Base-by-base conservation (phyloP, 1,139 yeast genomes). In the Debaryomyces psychrophilus region DNA sequence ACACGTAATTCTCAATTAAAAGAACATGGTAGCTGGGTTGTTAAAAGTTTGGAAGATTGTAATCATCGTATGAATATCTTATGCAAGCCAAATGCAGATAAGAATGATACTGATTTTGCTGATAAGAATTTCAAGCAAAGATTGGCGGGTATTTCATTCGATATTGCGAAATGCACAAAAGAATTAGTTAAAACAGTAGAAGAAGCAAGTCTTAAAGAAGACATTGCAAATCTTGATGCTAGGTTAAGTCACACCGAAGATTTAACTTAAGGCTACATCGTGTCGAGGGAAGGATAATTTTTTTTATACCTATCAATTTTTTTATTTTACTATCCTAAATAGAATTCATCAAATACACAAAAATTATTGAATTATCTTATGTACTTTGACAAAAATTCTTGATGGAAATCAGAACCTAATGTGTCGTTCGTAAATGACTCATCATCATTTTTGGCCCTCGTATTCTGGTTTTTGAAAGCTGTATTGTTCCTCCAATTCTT, bases 161-260 rank as follows among this genome's bases (percentile, higher is more conserved):
- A 93, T 63, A 89, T 92, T 71, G 97, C 97, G 40, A 90, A 93
- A 67, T 87, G 96, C 64, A 92, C 97, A 9, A 92, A 92, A 64
- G 98, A 92, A 65, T 78, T 92, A 62, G 98, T 92, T 29, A 92
- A 90, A 71, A 87, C 96, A 1, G 97, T 92, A 5, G 98, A 92
- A 64, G 97, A 90, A 61, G 96, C 96, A 23, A 87, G 93, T 61
- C 72, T 90, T 58, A 87, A 87, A 58, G 92, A 85, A 56, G 95
- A 88, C 57, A 85, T 87, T 50, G 80, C 76, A 11, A 67, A 76
- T 49, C 66, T 77, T 46, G 77, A 77, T 60, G 79, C 80, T 33
- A 66, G 79, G 54, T 62, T 76, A 50, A 66, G 65, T 48, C 74
- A 64, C 31, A 62, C 57, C 23, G 75, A 68, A 43, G 75, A 70